Conservation (phyloP, 2,329 filamentous ascomycete genomes). For the Colletotrichum tropicale region DNA sequence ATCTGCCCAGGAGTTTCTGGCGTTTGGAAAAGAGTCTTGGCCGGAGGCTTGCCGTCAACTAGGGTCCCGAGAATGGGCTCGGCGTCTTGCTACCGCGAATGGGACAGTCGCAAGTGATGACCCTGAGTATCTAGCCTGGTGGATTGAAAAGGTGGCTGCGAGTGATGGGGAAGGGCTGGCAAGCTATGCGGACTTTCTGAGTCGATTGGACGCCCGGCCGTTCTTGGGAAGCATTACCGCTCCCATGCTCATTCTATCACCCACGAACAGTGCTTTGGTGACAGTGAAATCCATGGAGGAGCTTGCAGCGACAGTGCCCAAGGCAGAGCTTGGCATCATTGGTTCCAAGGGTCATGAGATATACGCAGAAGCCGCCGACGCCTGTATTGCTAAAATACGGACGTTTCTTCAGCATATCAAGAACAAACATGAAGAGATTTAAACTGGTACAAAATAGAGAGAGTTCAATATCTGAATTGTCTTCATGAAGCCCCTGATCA, state of each 20-base stretch:
- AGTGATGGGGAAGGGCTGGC: neutral
- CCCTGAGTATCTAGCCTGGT: neutral
- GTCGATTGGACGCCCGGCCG: neutral
- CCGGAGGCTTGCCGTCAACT: neutral
- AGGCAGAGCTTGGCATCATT: neutral
- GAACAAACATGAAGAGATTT: neutral
- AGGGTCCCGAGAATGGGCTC: neutral
- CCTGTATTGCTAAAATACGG: neutral
- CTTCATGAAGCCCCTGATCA: neutral
- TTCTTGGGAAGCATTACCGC: neutral
- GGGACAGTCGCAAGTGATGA: neutral
- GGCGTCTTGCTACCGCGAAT: neutral
- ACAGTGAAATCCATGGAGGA: neutral
- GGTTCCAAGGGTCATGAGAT: neutral
- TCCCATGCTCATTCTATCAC: neutral
- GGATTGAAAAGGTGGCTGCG: neutral
- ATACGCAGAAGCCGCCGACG: neutral
- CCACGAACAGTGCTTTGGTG: neutral
- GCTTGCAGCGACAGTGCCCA: neutral
- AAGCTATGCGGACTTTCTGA: neutral
- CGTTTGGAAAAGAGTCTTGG: neutral
- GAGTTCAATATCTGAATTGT: neutral
- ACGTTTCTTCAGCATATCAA: neutral
- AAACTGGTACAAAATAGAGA: neutral
- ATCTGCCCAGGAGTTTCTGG: neutral